Conservation (phyloP, 768 basidiomycete genomes). For the Suillus lakei region DNA sequence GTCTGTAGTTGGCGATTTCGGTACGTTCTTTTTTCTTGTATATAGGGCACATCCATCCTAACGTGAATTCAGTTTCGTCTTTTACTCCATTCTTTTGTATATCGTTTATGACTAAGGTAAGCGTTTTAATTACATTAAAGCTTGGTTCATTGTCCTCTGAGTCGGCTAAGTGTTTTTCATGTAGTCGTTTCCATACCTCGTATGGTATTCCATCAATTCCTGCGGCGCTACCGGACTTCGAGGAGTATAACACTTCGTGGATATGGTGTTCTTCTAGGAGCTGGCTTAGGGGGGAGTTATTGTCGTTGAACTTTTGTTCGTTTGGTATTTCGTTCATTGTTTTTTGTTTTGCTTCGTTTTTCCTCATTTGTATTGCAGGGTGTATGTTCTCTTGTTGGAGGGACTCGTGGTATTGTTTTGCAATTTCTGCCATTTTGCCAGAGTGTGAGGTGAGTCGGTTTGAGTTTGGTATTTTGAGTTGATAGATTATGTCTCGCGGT, state of each 20-base stretch:
- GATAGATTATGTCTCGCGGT: too few relatives aligned
- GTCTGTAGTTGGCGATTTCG: conserved; percentile 41
- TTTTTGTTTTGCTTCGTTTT: too few relatives aligned
- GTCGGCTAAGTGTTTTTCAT: neutral
- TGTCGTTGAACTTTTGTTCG: too few relatives aligned
- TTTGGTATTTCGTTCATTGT: too few relatives aligned
- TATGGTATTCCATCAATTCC: conserved; percentile 35
- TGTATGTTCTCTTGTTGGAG: too few relatives aligned
- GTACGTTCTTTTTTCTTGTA: conserved; percentile 45
- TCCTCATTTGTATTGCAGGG: too few relatives aligned
- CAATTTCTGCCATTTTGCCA: too few relatives aligned
- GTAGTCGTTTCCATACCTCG: conserved; percentile 30
- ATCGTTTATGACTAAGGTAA: too few relatives aligned
- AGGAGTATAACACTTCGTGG: conserved; percentile 14
- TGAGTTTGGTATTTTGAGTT: too few relatives aligned
- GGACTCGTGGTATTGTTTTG: too few relatives aligned
- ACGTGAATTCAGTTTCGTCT: conserved; percentile 19
- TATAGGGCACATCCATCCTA: conserved; percentile 42
- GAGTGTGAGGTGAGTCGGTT: too few relatives aligned
- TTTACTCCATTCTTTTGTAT: conserved; percentile 33
- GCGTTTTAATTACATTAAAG: conserved; percentile 16
- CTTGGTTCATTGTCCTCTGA: too few relatives aligned
- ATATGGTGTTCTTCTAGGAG: conserved; percentile 20
- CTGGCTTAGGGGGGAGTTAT: neutral
- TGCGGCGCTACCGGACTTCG: conserved; percentile 25